Evolutionary conservation across 305 asterid species (phyloP), one percentile per base, ranked within the genome.

Genomic region (Striga hermonthica): DNA sequence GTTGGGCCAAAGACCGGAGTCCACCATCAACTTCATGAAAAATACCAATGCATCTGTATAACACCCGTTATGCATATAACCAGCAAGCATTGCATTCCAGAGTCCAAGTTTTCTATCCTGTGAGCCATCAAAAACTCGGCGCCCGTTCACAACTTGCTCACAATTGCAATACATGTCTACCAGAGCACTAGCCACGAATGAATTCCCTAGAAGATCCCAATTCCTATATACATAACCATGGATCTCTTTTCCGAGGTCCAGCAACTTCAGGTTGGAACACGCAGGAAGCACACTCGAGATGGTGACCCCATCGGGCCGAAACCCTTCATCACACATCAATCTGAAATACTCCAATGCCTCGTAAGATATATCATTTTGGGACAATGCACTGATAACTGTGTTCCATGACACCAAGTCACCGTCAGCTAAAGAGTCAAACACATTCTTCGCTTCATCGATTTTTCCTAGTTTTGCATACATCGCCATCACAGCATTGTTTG

Each of bases 81-180:
- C 97, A 74, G 94, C 78, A 64, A 90, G 84, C 97, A 87, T 87
- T 56, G 95, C 95, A 82, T 90, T 90, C 94, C 93, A 90, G 11
- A 82, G 72, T 11, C 78, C 94, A 67, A 83, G 86, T 64, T 75
- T 82, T 65, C 81, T 75, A 68, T 82, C 81, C 16, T 60, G 15
- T 31, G 80, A 71, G 61, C 61, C 11, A 62, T 85, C 86, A 61
- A 90, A 90, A 66, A 85, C 86, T 67, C 67, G 75, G 31, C 76
- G 72, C 70, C 94, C 91, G 72, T 70, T 74, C 31, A 65, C 75
- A 35, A 82, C 94, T 75, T 66, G 80, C 53, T 80, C 80, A 65
- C 97, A 90, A 71, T 84, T 90, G 79, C 96, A 87, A 81, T 90
- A 90, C 97, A 90, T 87, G 79, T 84, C 96, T 44, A 90, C 89